These are phyloP conservation scores for Suillus bovinus DNA, from an alignment of 768 basidiomycete genomes.

Conservation along the genomic window DNA sequence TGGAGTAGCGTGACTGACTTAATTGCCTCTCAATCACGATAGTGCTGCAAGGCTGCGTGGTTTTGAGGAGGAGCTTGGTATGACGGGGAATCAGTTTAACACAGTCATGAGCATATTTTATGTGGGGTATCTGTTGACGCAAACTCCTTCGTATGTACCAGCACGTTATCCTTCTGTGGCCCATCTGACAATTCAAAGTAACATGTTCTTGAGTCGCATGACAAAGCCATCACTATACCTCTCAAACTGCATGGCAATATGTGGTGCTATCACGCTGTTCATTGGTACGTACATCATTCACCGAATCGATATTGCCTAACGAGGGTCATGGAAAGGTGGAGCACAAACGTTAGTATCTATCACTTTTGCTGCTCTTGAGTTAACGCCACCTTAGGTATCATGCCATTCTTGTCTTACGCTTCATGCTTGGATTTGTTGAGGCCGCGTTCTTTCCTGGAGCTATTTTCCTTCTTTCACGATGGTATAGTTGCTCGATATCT, in stretches of 20 bases:
- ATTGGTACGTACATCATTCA: slow-evolving; percentile 39
- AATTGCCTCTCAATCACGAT: slow-evolving; percentile 22
- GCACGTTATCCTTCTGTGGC: neutral
- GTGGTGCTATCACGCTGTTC: slow-evolving; percentile 61
- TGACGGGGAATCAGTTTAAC: slow-evolving; percentile 61
- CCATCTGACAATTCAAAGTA: slow-evolving; percentile 38
- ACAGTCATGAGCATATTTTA: slow-evolving; percentile 68
- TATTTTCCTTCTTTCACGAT: slow-evolving; percentile 65
- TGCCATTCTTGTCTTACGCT: slow-evolving; percentile 63
- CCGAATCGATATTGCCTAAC: slow-evolving; percentile 4
- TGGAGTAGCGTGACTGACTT: neutral
- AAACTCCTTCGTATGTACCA: slow-evolving; percentile 63
- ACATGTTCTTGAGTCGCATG: slow-evolving; percentile 65
- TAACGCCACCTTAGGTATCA: slow-evolving; percentile 44
- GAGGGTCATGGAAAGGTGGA: slow-evolving; percentile 30
- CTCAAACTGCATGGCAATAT: slow-evolving; percentile 62
- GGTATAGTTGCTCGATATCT: slow-evolving; percentile 32
- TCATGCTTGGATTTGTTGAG: slow-evolving; percentile 72
- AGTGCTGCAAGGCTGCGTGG: slow-evolving; percentile 70
- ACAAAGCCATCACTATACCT: slow-evolving; percentile 68
- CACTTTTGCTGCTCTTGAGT: slow-evolving; percentile 1
- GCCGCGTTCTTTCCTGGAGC: slow-evolving; percentile 73
- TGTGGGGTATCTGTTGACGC: slow-evolving; percentile 73
- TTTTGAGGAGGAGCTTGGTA: slow-evolving; percentile 64
- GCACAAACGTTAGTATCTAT: slow-evolving; percentile 27